Conservation (phyloP, 352 stramenopile genomes). For the Phytophthora foliorum region DNA sequence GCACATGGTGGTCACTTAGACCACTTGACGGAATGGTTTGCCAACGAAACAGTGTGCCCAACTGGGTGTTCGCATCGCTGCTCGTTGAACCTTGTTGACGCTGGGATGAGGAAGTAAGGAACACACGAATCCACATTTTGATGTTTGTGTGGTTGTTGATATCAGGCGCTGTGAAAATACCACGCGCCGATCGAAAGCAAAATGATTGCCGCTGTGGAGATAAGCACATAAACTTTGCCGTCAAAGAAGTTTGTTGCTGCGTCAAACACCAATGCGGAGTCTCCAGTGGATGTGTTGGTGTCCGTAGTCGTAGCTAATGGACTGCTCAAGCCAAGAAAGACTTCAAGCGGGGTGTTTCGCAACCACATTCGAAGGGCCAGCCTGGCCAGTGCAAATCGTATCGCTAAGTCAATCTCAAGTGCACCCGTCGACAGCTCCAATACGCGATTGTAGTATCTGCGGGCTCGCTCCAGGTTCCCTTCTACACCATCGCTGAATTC, state of each 20-base stretch:
- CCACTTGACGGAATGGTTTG: slow-evolving; percentile 87
- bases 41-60: slow-evolving; percentile 69
- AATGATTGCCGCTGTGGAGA: slow-evolving; percentile 32
- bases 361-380: slow-evolving; percentile 48
- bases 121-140: background rate
- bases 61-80: slow-evolving; percentile 82
- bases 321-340: slow-evolving; percentile 15
- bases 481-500: slow-evolving; percentile 67
- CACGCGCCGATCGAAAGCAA: slow-evolving; percentile 29
- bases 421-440: slow-evolving; percentile 54
- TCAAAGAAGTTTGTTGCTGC: slow-evolving; percentile 20
- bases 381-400: slow-evolving; percentile 48
- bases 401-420: slow-evolving; percentile 42
- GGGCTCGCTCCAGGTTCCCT: slow-evolving; percentile 58
- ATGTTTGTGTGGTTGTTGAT: background rate
- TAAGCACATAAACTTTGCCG: slow-evolving; percentile 14
- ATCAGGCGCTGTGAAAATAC: slow-evolving; percentile 37
- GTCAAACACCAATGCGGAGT: slow-evolving; percentile 18
- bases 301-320: slow-evolving; percentile 2
- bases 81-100: slow-evolving; percentile 53
- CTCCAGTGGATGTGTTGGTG: slow-evolving; percentile 16
- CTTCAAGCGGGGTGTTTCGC: slow-evolving; percentile 32
- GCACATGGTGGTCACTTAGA: slow-evolving; percentile 91
- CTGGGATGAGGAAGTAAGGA: slow-evolving; percentile 16
- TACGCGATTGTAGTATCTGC: slow-evolving; percentile 71